Evolutionary conservation across 257 asterid species (phyloP), one percentile per base, ranked within the genome.

Genomic region (Echites panduratus): DNA sequence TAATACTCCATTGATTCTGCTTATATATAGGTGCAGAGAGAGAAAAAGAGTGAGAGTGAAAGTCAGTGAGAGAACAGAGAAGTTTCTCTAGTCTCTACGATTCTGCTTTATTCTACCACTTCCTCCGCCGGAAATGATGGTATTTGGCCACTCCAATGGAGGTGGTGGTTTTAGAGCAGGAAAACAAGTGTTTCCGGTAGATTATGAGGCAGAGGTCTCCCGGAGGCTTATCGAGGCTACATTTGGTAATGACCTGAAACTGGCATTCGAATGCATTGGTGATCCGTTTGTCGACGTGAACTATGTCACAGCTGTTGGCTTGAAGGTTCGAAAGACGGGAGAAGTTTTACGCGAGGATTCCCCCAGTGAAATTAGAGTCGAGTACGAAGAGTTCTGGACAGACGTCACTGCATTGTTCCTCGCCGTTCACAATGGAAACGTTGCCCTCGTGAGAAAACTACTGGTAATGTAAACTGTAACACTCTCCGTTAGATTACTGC

Each of bases 251-350:
- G 91, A 91, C 87, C 83, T 86, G 58, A 83, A 79, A 65, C 73
- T 89, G 61, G 90, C 85, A 20, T 24, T 65, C 14, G 87, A 89
- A 35, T 88, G 92, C 81, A 77, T 91, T 54, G 71, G 78, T 44
- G 89, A 89, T 86, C 92, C 90, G 57, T 85, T 75, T 79, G 83
- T 89, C 27, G 96, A 91, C 75, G 96, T 91, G 16, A 91, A 91
- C 82, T 85, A 83, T 63, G 84, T 86, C 22, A 92, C 89, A 35
- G 91, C 81, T 74, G 86, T 89, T 32, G 79, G 91, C 77, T 80
- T 89, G 78, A 91, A 83, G 87, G 69, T 89, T 68, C 83, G 88
- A n/a, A 88, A 84, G 71, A 76, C 88, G 35, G 85, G 81, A 66
- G 80, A 86, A 4, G 80, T 85, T 74, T 76, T 88, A 77, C 69